Evolutionary conservation across 2,329 filamentous ascomycete species (phyloP), one percentile per base, ranked within the genome.

Genomic region (Aspergillus neoniger): DNA sequence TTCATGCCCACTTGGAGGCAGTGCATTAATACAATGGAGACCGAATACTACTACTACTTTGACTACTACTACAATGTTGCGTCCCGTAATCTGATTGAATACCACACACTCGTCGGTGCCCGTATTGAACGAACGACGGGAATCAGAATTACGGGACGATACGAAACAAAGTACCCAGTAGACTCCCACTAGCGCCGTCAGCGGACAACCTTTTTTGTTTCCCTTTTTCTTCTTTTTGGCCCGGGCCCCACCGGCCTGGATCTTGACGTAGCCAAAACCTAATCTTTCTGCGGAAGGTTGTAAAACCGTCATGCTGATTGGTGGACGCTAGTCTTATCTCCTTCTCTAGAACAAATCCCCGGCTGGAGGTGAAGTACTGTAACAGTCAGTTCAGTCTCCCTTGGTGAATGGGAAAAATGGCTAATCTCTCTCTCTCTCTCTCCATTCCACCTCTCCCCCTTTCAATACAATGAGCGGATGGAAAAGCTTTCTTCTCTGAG

Each of bases 211-310:
- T 61, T 51, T 56, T 52, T 59, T 60, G 60, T 62, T 55, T 58
- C 58, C 50, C 48, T 51, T 61, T 62, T 62, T 50, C 59, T 58
- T 49, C 48, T 55, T 55, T 62, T 57, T 53, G 57, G 58, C 57
- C 55, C 60, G 57, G 32, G 61, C 65, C 63, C 63, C 68, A 67
- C 66, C 54, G 12, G 44, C 58, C 66, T 70, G 66, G 69, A 70
- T 72, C 71, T 72, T 75, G 72, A 76, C 73, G 72, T 76, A 73
- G 72, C 61, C 62, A 55, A 71, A 73, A 70, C 63, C 69, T 75
- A 74, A 74, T 74, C 71, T 69, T 64, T 65, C 67, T 66, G 66
- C 59, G 57, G 67, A 65, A 59, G 58, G 63, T 74, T 70, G 70
- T 61, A 72, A 75, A 70, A 38, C 61, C 63, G 25, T 4, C 7